Evolutionary conservation across 257 asterid genomes (phyloP), one percentile per base, ranked within the genome.

Genomic region (Gardenia jasminoides): DNA sequence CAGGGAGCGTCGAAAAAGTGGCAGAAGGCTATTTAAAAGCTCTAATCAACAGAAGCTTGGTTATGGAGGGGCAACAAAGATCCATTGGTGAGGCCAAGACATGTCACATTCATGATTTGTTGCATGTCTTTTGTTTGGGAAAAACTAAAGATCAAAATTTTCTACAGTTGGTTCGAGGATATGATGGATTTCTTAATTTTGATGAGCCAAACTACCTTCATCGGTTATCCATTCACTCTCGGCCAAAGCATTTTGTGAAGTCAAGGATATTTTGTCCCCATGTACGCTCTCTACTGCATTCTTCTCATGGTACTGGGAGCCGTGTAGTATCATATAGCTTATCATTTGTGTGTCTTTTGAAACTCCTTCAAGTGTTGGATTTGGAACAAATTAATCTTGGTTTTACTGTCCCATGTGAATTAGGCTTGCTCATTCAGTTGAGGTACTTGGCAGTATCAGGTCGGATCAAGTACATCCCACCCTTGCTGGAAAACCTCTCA

Each of bases 331-430:
- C 3, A 36, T 36, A 36, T 36, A 36, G n/a, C n/a, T 4, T 36
- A 36, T 36, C 39, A 1, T 36, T 36, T 36, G 39, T 36, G 1
- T 36, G 1, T 36, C 3, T 36, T 4, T 15, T 41, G 46, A 74
- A 74, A 74, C 77, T 74, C 33, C 77, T 74, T 54, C 8, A 24
- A 6, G 67, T 74, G 1, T 74, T 74, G 52, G 36, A 74, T 36
- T 74, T 74, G 77, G 66, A 0, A 2, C 12, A 74, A 19, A 54
- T 54, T 7, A 20, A 33, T 20, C 6, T 74, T 0, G 67, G 39
- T 4, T 36, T 28, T 54, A 39, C n/a, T 74, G 31, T 74, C 28
- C 77, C 77, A 0, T 17, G 13, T 52, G 77, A 39, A 74, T 54
- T 74, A 33, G 0, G 24, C 6, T 4, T 24, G 13, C 69, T 74